Conservation (phyloP, 169 alveolate species). For the Cryptosporidium parvum region DNA sequence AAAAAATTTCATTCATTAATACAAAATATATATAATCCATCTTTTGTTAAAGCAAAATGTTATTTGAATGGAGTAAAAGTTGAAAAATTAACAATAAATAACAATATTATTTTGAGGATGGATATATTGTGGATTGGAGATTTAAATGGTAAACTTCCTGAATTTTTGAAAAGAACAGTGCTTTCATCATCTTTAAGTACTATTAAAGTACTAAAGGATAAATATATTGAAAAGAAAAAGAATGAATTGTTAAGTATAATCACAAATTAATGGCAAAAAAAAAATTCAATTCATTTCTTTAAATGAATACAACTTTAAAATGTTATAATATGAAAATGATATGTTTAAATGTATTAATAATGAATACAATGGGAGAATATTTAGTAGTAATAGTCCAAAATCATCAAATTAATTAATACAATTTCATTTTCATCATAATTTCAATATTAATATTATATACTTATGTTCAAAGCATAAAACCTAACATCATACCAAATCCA, state of each 20-base stretch:
- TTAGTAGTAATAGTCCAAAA: neutral
- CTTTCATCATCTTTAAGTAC: conserved; percentile 57
- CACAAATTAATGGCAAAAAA: neutral
- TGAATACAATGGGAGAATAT: neutral
- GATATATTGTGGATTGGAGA: conserved; percentile 71
- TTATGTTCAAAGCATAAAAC: conserved; percentile 10
- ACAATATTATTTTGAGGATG: conserved; percentile 37
- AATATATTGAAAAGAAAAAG: conserved; percentile 47
- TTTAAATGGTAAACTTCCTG: conserved; percentile 69
- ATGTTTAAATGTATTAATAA: neutral
- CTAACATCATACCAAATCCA: conserved; percentile 53
- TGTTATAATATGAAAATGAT: neutral
- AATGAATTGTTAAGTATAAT: conserved; percentile 28
- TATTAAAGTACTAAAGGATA: conserved; percentile 49
- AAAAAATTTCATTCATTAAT: conserved; percentile 18
- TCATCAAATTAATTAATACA: neutral
- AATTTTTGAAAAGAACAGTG: conserved; percentile 45
- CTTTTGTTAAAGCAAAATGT: conserved; percentile 54
- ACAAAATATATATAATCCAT: conserved; percentile 19
- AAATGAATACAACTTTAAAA: too few species aligned
- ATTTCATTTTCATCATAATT: neutral
- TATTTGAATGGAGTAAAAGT: conserved; percentile 49
- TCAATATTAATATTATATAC: neutral
- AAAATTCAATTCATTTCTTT: neutral
- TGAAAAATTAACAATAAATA: conserved; percentile 17